Evolutionary conservation across 306 rosid genomes (phyloP).

Genomic region (cucumber (Cucumis sativus)): DNA sequence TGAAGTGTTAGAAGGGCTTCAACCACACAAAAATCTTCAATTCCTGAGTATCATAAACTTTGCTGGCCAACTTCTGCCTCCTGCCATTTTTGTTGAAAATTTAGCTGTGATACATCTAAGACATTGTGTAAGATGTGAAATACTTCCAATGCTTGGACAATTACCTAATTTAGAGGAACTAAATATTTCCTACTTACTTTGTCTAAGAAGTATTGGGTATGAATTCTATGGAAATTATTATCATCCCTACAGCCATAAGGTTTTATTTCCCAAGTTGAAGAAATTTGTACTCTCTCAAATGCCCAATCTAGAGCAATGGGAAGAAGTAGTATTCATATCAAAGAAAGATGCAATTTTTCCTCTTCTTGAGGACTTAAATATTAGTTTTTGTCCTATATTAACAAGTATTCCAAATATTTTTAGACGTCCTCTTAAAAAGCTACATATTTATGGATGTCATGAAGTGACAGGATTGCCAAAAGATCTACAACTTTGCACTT

Average conservation of each 20-base stretch:
- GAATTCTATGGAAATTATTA: not conserved
- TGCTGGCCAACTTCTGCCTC: too few relatives aligned
- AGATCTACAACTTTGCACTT: not conserved
- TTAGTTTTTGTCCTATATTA: not conserved
- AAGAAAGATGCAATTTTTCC: not conserved
- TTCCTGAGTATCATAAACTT: too few relatives aligned
- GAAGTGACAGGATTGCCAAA: not conserved
- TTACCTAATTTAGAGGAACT: not conserved
- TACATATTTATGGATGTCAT: not conserved
- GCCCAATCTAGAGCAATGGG: not conserved
- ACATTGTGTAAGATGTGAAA: not conserved
- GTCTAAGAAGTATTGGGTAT: not conserved
- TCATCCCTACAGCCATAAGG: not conserved
- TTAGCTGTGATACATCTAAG: too few relatives aligned
- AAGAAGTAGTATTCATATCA: not conserved
- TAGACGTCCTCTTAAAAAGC: not conserved
- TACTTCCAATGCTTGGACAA: not conserved
- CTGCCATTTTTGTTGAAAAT: too few relatives aligned
- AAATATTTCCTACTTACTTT: not conserved
- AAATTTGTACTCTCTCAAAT: not conserved
- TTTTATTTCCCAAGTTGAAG: not conserved
- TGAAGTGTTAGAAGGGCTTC: too few relatives aligned
- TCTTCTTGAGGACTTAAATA: not conserved
- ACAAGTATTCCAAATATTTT: not conserved
- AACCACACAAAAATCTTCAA: too few relatives aligned